Conservation (phyloP, 495 filamentous ascomycete species). For the Talaromyces thailandensis region DNA sequence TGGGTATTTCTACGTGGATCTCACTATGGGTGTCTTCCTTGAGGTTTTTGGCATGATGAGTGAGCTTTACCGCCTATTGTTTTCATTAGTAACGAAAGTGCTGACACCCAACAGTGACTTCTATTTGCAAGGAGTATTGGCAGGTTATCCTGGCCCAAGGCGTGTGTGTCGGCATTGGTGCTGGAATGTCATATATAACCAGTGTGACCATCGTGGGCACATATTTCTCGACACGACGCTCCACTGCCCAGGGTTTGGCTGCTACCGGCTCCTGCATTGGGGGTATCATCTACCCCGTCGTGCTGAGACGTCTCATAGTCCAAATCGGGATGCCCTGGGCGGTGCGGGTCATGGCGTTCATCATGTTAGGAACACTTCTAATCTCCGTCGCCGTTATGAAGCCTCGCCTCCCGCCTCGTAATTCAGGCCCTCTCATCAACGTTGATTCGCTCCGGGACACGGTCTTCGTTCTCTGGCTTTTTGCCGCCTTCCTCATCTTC, state of each 20-base stretch:
- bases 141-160: conserved; percentile 36
- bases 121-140: conserved; percentile 32
- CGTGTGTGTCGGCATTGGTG: conserved; percentile 28
- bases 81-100: background rate
- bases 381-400: conserved; percentile 25
- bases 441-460: conserved; percentile 47
- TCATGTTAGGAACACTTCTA: conserved; percentile 21
- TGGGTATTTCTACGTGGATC: conserved; percentile 52
- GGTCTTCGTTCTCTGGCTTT: conserved; percentile 42
- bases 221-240: conserved; percentile 46
- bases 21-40: conserved; percentile 43
- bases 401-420: conserved; percentile 17
- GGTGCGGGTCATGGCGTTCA: conserved; percentile 29
- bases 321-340: conserved; percentile 33
- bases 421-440: conserved; percentile 12
- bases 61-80: background rate
- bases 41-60: conserved; percentile 66
- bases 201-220: conserved; percentile 25
- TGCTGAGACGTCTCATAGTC: conserved; percentile 25
- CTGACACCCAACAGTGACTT: conserved; percentile 15
- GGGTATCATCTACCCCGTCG: conserved; percentile 40
- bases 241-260: conserved; percentile 40
- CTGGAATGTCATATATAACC: conserved; percentile 16
- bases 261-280: conserved; percentile 45
- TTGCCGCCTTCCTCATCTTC: conserved; percentile 17